Conservation (phyloP, 192 early-diverging fungal species). For the Backusella sp. region DNA sequence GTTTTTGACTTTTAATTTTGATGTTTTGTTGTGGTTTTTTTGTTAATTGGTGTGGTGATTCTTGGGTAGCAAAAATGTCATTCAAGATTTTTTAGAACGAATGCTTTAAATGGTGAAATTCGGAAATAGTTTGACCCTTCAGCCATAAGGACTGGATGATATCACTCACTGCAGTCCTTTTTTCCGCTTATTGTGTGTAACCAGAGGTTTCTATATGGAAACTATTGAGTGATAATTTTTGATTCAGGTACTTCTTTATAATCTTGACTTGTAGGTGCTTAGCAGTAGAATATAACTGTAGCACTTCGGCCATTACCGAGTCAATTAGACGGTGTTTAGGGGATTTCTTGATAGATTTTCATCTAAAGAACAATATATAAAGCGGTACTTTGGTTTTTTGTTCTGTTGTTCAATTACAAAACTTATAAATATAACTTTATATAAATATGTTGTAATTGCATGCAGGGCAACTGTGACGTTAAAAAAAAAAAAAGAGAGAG, state of each 20-base stretch:
- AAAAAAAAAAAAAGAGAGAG: neutral
- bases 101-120: slow-evolving; percentile 3
- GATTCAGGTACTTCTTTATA: slow-evolving; percentile 6
- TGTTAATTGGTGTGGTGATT: neutral
- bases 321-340: neutral
- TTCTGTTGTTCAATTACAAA: neutral
- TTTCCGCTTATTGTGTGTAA: slow-evolving; percentile 1
- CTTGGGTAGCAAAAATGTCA: neutral
- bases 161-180: neutral
- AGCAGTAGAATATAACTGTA: slow-evolving; percentile 1
- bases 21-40: neutral
- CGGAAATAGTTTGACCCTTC: slow-evolving; percentile 3
- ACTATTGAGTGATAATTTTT: slow-evolving; percentile 6
- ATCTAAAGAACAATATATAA: neutral
- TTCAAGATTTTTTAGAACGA: neutral
- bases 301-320: neutral
- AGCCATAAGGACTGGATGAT: neutral
- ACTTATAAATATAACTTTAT: neutral
- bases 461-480: slow-evolving; percentile 4
- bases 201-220: neutral
- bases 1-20: neutral
- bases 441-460: slow-evolving; percentile 2
- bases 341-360: neutral
- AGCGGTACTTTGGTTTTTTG: neutral
- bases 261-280: neutral